Conservation (phyloP, 2,329 filamentous ascomycete species). For the Hymenoscyphus repandus region DNA sequence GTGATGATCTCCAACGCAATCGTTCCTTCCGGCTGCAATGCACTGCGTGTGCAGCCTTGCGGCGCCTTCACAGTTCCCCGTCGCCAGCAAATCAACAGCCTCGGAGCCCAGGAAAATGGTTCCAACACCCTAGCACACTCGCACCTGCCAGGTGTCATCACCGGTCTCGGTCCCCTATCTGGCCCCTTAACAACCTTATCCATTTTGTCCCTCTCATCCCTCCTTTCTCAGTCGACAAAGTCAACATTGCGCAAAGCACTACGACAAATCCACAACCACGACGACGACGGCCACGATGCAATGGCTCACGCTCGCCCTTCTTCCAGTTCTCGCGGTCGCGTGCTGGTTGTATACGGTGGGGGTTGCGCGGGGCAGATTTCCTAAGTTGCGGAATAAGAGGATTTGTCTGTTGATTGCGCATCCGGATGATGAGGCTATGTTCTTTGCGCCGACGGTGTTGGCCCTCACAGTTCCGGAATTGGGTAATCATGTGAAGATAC, state of each 20-base stretch:
- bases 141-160: conserved; percentile 10
- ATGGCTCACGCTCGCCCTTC: conserved; percentile 23
- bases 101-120: no score
- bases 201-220: no score
- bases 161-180: not conserved
- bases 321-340: conserved; percentile 37
- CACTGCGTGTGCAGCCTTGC: conserved; percentile 2
- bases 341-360: conserved; percentile 33
- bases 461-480: conserved; percentile 74
- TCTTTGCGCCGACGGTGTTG: conserved; percentile 86
- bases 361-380: conserved; percentile 45
- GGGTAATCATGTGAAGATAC: conserved; percentile 88
- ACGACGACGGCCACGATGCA: conserved; percentile 19
- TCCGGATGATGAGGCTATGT: conserved; percentile 99
- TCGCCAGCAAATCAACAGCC: not conserved
- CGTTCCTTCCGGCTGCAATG: conserved; percentile 1
- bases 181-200: not conserved
- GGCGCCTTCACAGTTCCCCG: not conserved
- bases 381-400: conserved; percentile 71
- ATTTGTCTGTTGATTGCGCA: conserved; percentile 93
- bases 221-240: not conserved
- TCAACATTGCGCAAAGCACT: not conserved
- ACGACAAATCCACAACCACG: not conserved
- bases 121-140: no score
- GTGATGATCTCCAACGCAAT: not conserved